Evolutionary conservation across 257 asterid genomes (phyloP), one percentile per base, ranked within the genome.

Genomic region (Asclepias syriaca): DNA sequence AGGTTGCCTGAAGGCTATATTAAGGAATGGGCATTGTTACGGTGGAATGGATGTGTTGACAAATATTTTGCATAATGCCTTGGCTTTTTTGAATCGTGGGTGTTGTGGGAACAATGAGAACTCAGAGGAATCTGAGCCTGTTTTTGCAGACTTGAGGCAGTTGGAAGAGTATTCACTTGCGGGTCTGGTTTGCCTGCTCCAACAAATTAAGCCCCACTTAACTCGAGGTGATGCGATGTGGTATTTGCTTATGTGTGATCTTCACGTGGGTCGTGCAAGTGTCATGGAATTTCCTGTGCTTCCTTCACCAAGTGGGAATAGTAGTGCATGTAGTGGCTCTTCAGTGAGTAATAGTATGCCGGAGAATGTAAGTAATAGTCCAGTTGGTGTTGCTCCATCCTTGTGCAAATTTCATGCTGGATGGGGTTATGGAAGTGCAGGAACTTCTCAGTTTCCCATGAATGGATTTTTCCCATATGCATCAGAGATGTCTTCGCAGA

Each of bases 31-130:
- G 50, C 87, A 85, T 73, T 90, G 90, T 71, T 87, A 88, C 79
- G 98, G 95, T 57, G 97, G 95, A 69, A 86, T 89, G 97, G 97
- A 94, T 82, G 97, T 89, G 32, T 78, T 88, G 69, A 90, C 91
- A 13, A 91, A 94, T 68, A 84, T 94, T 32, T 66, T 91, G 79
- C 96, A 86, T 56, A 94, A 91, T 69, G 77, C 92, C n/a, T 71
- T 89, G 84, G 87, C 95, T 61, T 89, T 86, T 81, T 72, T 91
- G 66, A 89, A 80, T 74, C 84, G 76, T 69, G 85, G 81, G 51
- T 75, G 55, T 74, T 84, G 79, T 74, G 84, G 77, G 65, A 78
- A 18, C 49, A 79, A 50, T 69, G 86, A 70, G 32, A 78, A 68
- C 4, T 69, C 77, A 0, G 88, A 87, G 59, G 89, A 85, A 74